phyloP scores from a whole-genome alignment of 495 filamentous ascomycete species.

The Hamigera avellanea region DNA sequence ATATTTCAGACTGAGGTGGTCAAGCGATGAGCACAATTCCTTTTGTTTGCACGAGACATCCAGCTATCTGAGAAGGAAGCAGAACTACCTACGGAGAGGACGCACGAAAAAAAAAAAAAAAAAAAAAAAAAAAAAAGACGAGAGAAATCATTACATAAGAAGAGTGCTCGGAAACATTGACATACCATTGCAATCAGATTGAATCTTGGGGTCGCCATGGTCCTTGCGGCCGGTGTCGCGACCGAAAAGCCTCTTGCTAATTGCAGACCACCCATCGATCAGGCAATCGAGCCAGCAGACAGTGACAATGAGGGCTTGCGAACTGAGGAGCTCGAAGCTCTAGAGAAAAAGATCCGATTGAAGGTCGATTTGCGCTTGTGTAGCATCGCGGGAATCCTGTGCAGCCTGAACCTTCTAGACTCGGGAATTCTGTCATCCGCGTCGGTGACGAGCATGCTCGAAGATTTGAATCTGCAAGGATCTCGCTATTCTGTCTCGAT shows the following conservation, averaged over 20 bases:
- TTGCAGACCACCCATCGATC: neutral
- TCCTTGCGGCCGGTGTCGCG: neutral
- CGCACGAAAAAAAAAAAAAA: no score
- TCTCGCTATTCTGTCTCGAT: slow-evolving; percentile 61
- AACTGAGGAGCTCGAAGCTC: slow-evolving; percentile 8
- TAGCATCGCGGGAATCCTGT: slow-evolving; percentile 62
- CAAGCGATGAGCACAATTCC: no score
- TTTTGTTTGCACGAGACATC: no score
- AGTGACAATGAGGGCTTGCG: neutral
- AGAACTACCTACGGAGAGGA: no score
- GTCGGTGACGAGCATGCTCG: slow-evolving; percentile 61
- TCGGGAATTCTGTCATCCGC: slow-evolving; percentile 68
- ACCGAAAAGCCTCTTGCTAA: neutral
- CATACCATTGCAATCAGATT: no score
- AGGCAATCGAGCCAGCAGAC: neutral
- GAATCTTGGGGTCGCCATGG: no score
- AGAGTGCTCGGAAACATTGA: no score
- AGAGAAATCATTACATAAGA: no score
- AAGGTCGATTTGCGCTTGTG: slow-evolving; percentile 67
- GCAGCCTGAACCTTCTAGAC: slow-evolving; percentile 62
- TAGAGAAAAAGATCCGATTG: slow-evolving; percentile 37
- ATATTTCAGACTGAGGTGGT: no score
- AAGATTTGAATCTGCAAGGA: slow-evolving; percentile 52
- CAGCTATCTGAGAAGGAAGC: no score
- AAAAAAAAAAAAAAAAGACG: no score